Conservation (phyloP, 306 rosid species). For the Parietaria judaica region DNA sequence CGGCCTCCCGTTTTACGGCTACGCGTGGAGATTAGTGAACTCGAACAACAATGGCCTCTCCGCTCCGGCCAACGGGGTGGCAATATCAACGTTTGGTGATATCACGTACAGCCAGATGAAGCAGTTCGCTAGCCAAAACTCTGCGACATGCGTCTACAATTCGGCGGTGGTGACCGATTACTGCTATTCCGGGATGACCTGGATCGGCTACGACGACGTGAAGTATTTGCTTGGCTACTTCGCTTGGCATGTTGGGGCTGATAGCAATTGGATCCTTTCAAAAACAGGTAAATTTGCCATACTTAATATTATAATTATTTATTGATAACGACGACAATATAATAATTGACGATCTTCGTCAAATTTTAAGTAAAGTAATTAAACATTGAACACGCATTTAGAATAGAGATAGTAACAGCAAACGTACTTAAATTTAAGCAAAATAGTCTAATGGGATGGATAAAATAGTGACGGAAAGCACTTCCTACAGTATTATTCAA, state of each 20-base stretch:
- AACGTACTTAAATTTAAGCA: too few relatives aligned
- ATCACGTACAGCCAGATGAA: slow-evolving; percentile 26
- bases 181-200: slow-evolving; percentile 24
- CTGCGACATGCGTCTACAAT: slow-evolving; percentile 14
- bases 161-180: slow-evolving; percentile 30
- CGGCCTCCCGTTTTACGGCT: slow-evolving; percentile 30
- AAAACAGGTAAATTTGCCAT: slow-evolving; percentile 20
- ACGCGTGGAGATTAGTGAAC: slow-evolving; percentile 30
- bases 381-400: too few relatives aligned
- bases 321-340: too few relatives aligned
- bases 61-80: slow-evolving; percentile 16
- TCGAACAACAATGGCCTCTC: slow-evolving; percentile 18
- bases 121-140: slow-evolving; percentile 2
- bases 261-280: slow-evolving; percentile 40
- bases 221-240: slow-evolving; percentile 25
- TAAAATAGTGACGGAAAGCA: too few relatives aligned
- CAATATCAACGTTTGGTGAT: slow-evolving; percentile 9
- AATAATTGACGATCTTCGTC: too few relatives aligned
- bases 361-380: too few relatives aligned
- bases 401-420: too few relatives aligned
- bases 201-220: slow-evolving; percentile 43
- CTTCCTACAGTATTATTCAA: too few relatives aligned
- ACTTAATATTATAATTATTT: too few relatives aligned
- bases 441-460: too few relatives aligned
- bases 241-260: slow-evolving; percentile 26